Evolutionary conservation across 306 rosid species (phyloP), one percentile per base, ranked within the genome.

Genomic region (Carpinus viminea): DNA sequence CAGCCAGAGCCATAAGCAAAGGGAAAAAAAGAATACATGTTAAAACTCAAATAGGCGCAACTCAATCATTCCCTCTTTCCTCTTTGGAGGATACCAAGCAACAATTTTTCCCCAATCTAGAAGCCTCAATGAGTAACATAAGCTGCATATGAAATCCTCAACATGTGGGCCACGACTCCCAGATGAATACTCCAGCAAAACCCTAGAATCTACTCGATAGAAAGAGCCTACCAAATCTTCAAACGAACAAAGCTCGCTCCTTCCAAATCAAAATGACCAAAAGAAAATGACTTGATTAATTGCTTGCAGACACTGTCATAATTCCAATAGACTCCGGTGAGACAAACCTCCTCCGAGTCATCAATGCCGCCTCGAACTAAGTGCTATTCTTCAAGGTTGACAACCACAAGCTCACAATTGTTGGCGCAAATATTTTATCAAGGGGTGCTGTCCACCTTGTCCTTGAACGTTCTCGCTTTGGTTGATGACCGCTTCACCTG

Each of bases 61-160:
- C 85, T 94, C 97, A 60, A 94, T 77, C 98, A 94, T 94, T 72
- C 97, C 98, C 65, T 94, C 98, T 82, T 91, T 92, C 73, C 95
- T 78, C 81, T 89, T 88, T 0, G 96, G 97, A 70, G 98, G 91
- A 81, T 87, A 94, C 98, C 98, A 94, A 69, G 93, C 95, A 74
- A 94, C 95, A 0, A 92, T 80, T 88, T 91, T 94, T 72, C 93
- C 98, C 1, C 97, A 92, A 28, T 76, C 20, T 26, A 92, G 51
- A 76, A 82, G 84, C 83, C 80, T 81, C 34, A 91, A 78, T 36
- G 97, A 91, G 90, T 92, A 94, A 78, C 68, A 89, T 84, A 94
- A 81, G 89, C 97, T 94, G 92, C 76, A 88, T 7, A 92, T 86
- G 78, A 88, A 84, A 85, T 92, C 97, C 86, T 94, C 98, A 8